These are phyloP conservation scores for Chaetomiaceae sp. DNA, from an alignment of 2,329 filamentous ascomycete genomes.

Conservation along the genomic window DNA sequence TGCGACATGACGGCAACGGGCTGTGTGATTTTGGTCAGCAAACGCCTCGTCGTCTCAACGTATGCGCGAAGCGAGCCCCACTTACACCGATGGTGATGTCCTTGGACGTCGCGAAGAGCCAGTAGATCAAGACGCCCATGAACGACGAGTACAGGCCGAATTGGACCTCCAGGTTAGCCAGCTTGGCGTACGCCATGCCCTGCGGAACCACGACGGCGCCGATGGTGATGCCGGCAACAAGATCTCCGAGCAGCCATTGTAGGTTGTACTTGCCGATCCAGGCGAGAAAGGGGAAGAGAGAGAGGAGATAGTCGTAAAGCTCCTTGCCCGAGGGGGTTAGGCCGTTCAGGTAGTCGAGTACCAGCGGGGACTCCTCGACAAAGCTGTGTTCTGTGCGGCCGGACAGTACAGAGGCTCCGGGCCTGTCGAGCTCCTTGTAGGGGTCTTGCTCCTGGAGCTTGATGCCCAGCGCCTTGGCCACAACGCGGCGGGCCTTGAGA, in stretches of 20 bases:
- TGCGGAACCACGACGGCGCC: constrained; percentile 81
- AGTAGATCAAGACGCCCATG: constrained; percentile 90
- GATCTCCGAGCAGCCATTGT: constrained; percentile 82
- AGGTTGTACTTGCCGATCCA: constrained; percentile 88
- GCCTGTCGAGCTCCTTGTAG: constrained; percentile 56
- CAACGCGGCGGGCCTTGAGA: constrained; percentile 57
- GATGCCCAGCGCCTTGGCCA: constrained; percentile 79
- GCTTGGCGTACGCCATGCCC: constrained; percentile 86
- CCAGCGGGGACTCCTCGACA: constrained; percentile 73
- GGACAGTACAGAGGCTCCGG: constrained; percentile 76
- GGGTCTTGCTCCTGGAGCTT: constrained; percentile 64
- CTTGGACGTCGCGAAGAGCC: constrained; percentile 97
- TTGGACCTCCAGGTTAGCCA: constrained; percentile 73
- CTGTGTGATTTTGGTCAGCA: constrained; percentile 34
- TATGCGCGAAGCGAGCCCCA: constrained; percentile 23
- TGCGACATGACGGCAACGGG: constrained; percentile 95
- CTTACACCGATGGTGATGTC: constrained; percentile 93
- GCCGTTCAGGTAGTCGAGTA: constrained; percentile 62
- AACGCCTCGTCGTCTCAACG: not conserved
- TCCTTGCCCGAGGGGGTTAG: constrained; percentile 54
- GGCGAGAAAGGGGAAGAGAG: constrained; percentile 78
- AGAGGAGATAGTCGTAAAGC: constrained; percentile 54
- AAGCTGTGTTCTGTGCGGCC: constrained; percentile 68
- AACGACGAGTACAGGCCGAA: constrained; percentile 94
- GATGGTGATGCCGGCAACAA: constrained; percentile 64